A percentile compares a stretch with the other conserved stretches of the same genome.
These are phyloP conservation scores for Fusarium camptoceras DNA, from an alignment of 2,329 filamentous ascomycete species.

Conservation along the genomic window DNA sequence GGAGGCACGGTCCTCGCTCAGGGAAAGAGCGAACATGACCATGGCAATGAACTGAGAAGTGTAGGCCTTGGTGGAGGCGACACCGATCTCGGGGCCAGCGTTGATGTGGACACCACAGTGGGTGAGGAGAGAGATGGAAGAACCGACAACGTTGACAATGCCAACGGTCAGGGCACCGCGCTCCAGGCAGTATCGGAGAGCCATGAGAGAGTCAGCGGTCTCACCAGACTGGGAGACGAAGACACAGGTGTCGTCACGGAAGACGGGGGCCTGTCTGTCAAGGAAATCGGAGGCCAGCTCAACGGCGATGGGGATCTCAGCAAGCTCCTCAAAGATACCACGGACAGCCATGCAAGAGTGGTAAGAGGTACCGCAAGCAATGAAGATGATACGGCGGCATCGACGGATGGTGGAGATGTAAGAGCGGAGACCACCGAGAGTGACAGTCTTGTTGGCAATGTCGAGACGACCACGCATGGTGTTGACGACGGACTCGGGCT, in stretches of 20 bases:
- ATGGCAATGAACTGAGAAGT: conserved; percentile 99
- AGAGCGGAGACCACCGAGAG: conserved; percentile 92
- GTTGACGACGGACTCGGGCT: conserved; percentile 99
- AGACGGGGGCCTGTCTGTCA: conserved; percentile 94
- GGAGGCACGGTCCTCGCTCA: conserved; percentile 95
- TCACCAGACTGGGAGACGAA: conserved; percentile 99
- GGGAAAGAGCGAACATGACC: conserved; percentile 98
- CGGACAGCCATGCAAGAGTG: conserved; percentile 99
- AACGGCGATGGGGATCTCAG: conserved; percentile 96
- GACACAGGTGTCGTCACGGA: conserved; percentile 98
- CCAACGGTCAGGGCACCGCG: conserved; percentile 96
- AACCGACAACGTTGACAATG: conserved; percentile 98
- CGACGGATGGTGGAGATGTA: conserved; percentile 97
- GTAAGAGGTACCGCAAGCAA: conserved; percentile 97
- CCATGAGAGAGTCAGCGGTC: conserved; percentile 97
- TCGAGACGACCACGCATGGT: conserved; percentile 99
- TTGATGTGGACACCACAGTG: conserved; percentile 99
- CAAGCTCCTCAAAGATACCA: conserved; percentile 96
- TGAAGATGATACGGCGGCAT: conserved; percentile 98
- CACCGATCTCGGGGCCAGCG: conserved; percentile 97
- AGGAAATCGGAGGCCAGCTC: conserved; percentile 98
- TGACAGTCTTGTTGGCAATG: conserved; percentile 91
- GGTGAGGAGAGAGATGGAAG: conserved; percentile 97
- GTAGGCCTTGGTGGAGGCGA: conserved; percentile 99
- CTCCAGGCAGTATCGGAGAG: conserved; percentile 97